Base-by-base conservation (phyloP, 2,329 filamentous ascomycete genomes). In the Ceratocystis huliohia region DNA sequence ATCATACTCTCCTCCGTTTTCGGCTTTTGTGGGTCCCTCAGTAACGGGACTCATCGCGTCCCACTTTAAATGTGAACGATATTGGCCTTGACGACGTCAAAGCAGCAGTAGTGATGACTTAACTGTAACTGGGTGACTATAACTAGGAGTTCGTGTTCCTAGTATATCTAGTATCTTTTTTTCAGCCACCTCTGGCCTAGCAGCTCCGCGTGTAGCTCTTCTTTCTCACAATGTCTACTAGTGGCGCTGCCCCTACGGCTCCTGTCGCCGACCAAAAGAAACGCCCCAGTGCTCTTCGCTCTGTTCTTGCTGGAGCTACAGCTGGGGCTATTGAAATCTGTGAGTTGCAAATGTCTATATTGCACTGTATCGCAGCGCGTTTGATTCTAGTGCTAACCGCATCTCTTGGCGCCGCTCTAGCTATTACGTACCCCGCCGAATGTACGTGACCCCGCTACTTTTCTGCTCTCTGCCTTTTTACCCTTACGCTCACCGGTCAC, bases 321-420 rank as follows among this genome's bases (percentile, higher is more conserved):
- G 94, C 93, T 65, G 94, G 94, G 73, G 94, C 92, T 65, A 84
- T 97, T 70, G 93, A 99, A 78, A 97, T 97, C 75, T 85, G 89
- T 92, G 67, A 62, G 44, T 28, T 48, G 37, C 10, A 41, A 41
- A 13, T 13, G 37, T 41, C 8, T 41, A 41, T 13, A 41, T 13
- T 41, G 37, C 10, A 13, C 3, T 13, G 37, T 13, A 13, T 41
- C 37, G 13, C 10, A 3, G 10, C 37, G 10, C 10, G 13, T 41
- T 41, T 13, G 1, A 41, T 41, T 41, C 37, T 13, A 41, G 13
- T 41, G 37, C 37, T 41, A 41, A 41, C 37, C 37, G 10, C 10
- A 41, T 13, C 10, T 41, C 37, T 41, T 13, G 10, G 10, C 10
- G n/a, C 63, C 8, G 66, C 28, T 41, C 37, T 69, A 81, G 80